Evolutionary conservation across 805 yeast species (phyloP).

Genomic region (Hanseniaspora guilliermondii): DNA sequence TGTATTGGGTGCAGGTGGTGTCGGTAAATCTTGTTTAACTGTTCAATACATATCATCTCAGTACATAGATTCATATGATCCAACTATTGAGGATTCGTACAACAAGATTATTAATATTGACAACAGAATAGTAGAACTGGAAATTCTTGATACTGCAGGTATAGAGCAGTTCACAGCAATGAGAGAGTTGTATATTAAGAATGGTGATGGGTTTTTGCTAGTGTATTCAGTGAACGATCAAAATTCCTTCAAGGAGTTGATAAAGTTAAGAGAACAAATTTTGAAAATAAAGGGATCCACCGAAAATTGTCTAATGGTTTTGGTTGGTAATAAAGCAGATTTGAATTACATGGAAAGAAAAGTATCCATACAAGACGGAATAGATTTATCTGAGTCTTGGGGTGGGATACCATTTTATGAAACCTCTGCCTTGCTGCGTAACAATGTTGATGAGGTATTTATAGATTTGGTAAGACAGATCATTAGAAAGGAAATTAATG

Average conservation of each 20-base stretch:
- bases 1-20: constrained; percentile 94
- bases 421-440: constrained; percentile 80
- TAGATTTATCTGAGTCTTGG: constrained; percentile 72
- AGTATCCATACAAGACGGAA: constrained; percentile 71
- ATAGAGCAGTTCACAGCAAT: constrained; percentile 91
- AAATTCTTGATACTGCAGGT: constrained; percentile 86
- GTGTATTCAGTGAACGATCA: constrained; percentile 76
- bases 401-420: constrained; percentile 85
- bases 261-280: constrained; percentile 73
- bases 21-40: constrained; percentile 86
- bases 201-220: constrained; percentile 80
- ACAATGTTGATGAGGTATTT: constrained; percentile 84
- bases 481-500: constrained; percentile 30
- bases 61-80: constrained; percentile 84
- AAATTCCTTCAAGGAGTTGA: constrained; percentile 62
- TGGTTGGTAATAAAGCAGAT: constrained; percentile 88
- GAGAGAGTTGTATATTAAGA: constrained; percentile 77
- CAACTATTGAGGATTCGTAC: constrained; percentile 94
- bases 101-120: constrained; percentile 79
- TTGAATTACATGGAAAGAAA: constrained; percentile 52
- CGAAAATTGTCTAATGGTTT: constrained; percentile 67
- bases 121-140: constrained; percentile 74
- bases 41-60: constrained; percentile 87
- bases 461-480: constrained; percentile 81
- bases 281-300: constrained; percentile 64